A percentile compares a stretch with the other conserved stretches of the same genome.
These are phyloP conservation scores for Agaricales sp. DNA, from an alignment of 1,284 basidiomycete genomes.

Conservation along the genomic window DNA sequence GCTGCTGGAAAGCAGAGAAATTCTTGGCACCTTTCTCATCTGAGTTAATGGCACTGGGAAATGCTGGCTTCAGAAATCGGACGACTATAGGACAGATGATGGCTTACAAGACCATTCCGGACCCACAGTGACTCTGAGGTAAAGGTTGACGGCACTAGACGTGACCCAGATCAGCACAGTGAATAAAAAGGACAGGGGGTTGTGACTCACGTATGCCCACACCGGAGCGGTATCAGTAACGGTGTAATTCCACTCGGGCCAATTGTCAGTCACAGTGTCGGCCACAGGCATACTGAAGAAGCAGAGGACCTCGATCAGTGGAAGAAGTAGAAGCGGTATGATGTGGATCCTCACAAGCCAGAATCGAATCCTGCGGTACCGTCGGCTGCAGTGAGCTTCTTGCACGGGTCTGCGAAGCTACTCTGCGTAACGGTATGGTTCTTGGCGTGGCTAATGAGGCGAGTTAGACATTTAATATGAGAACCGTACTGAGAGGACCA, in stretches of 20 bases:
- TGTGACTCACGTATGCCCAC: conserved; percentile 27
- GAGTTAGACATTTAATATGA: conserved; percentile 3
- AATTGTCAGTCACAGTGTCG: conserved; percentile 24
- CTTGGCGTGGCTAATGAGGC: conserved; percentile 35
- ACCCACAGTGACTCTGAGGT: conserved; percentile 31
- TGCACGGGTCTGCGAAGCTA: conserved; percentile 38
- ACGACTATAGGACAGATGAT: background rate
- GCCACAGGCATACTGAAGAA: conserved; percentile 37
- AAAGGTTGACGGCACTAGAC: conserved; percentile 32
- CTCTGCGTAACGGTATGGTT: conserved; percentile 66
- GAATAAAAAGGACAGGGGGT: conserved; percentile 2
- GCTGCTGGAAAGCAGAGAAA: conserved; percentile 46
- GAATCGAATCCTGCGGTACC: conserved; percentile 41
- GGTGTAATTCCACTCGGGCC: conserved; percentile 44
- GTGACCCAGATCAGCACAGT: conserved; percentile 13
- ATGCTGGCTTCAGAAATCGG: background rate
- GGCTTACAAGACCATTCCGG: conserved; percentile 41
- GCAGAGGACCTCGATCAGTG: conserved; percentile 2
- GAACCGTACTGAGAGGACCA: background rate
- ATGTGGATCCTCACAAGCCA: conserved; percentile 36
- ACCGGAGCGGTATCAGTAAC: conserved; percentile 45
- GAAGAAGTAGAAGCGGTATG: background rate
- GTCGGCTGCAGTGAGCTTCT: conserved; percentile 27
- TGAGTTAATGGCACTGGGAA: conserved; percentile 33
- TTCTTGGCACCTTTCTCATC: conserved; percentile 33